These are phyloP conservation scores for Yamadazyma paraphyllophila DNA, from an alignment of 805 yeast species.

Conservation along the genomic window DNA sequence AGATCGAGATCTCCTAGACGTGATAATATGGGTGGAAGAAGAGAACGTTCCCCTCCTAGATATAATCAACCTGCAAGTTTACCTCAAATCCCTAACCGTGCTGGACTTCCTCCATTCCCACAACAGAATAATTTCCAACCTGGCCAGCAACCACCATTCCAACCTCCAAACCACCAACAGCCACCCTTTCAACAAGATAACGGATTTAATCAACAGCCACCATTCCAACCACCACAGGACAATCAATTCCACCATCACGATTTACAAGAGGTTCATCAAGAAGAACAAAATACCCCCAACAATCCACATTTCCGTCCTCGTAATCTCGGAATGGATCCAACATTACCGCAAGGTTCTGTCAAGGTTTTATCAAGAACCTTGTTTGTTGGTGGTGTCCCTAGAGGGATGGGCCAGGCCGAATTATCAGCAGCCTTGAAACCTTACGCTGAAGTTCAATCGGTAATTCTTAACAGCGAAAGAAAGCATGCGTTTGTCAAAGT, in stretches of 20 bases:
- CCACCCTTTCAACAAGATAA: constrained; percentile 4
- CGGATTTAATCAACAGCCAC: neutral
- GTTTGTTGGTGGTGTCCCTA: constrained; percentile 92
- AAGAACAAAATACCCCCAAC: constrained; percentile 67
- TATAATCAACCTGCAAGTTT: constrained; percentile 13
- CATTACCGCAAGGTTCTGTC: constrained; percentile 73
- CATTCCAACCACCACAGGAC: constrained; percentile 12
- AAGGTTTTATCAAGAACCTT: constrained; percentile 87
- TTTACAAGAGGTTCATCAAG: constrained; percentile 21
- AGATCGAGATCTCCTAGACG: constrained; percentile 55
- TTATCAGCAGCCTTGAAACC: constrained; percentile 73
- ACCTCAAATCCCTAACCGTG: constrained; percentile 14
- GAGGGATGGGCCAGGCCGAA: constrained; percentile 71
- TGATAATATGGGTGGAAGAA: constrained; percentile 17
- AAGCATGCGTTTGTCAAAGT: constrained; percentile 96
- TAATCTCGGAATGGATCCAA: constrained; percentile 65
- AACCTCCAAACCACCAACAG: constrained; percentile 2
- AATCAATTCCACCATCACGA: constrained; percentile 15
- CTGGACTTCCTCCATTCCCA: constrained; percentile 11
- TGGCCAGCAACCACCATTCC: neutral
- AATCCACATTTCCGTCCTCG: constrained; percentile 77
- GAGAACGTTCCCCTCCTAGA: constrained; percentile 31
- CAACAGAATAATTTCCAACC: constrained; percentile 5
- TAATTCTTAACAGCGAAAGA: constrained; percentile 81
- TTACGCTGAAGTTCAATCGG: constrained; percentile 88